Evolutionary conservation across 306 rosid species (phyloP), one percentile per base, ranked within the genome.

Genomic region (Cucurbita ficifolia): DNA sequence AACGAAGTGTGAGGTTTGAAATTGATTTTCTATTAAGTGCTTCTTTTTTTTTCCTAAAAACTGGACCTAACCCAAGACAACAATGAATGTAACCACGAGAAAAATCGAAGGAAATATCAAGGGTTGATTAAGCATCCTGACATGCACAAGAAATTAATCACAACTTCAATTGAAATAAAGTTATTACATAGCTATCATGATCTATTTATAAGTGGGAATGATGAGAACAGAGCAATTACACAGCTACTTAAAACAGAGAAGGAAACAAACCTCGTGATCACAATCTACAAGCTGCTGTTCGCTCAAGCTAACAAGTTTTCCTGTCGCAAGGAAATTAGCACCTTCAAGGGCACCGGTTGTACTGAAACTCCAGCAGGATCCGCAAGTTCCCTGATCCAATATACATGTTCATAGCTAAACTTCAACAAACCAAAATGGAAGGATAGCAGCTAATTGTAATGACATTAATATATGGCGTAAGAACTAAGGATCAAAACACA

Each of bases 301-400:
- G 78, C 99, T 95, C 58, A 95, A 94, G 81, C 96, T 95, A 35
- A 85, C 90, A 57, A 95, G 99, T 48, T 91, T 75, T 35, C 99
- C 90, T 0, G 96, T 91, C 5, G 97, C 76, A 7, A 95, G 89
- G 77, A 83, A 91, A 75, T 91, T 86, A 68, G 97, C 97, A 82
- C 99, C 99, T 89, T 95, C 97, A 67, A 95, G 79, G 10, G 99
- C 99, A 42, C 99, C 99, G 14, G 91, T 87, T 6, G 99, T 77
- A 64, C 97, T 94, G 84, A 94, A 94, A 80, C 99, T 94, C 97
- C 97, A 91, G 86, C 99, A 95, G 1, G 99, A 95, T 56, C 99
- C 99, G 71, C 99, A 95, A 3, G 96, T 89, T 43, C 97, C 97
- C 99, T 94, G 72, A 74, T 77, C 57, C 18, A 57, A 29, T 40